phyloP scores from a whole-genome alignment of 2,329 filamentous ascomycete genomes.

The Ilyonectria sp. region DNA sequence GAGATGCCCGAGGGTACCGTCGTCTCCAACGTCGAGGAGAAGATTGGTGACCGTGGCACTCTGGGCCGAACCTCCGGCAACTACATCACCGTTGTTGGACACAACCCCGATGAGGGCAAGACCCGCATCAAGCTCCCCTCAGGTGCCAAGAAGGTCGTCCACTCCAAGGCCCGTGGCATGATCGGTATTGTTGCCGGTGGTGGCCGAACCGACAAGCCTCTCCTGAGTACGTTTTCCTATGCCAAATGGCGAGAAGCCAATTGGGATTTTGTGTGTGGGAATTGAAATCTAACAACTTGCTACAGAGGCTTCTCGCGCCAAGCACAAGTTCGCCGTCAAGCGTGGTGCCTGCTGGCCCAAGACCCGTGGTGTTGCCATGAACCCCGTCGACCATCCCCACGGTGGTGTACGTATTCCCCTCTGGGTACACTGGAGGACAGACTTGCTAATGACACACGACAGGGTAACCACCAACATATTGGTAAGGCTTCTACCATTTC shows the following conservation, averaged over 20 bases:
- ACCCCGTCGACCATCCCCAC: conserved; percentile 99
- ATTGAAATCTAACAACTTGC: conserved; percentile 56
- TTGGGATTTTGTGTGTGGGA: not conserved
- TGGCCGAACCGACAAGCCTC: conserved; percentile 99
- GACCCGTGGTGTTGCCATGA: conserved; percentile 99
- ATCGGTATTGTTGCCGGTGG: conserved; percentile 99
- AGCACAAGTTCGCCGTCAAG: conserved; percentile 99
- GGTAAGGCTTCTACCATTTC: conserved; percentile 99
- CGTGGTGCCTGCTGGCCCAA: conserved; percentile 99
- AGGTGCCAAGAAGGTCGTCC: conserved; percentile 98
- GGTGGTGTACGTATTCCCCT: conserved; percentile 77
- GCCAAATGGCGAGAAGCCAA: not conserved
- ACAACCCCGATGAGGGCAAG: conserved; percentile 99
- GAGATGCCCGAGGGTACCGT: conserved; percentile 99
- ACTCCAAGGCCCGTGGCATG: conserved; percentile 95
- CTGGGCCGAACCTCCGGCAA: conserved; percentile 98
- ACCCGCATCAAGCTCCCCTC: conserved; percentile 99
- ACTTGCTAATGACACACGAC: conserved; percentile 58
- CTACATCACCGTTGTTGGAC: conserved; percentile 98
- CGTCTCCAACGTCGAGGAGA: conserved; percentile 99
- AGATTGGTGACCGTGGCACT: conserved; percentile 95
- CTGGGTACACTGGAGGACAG: conserved; percentile 16
- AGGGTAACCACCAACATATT: conserved; percentile 99
- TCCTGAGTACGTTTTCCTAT: conserved; percentile 80
- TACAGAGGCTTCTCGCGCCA: conserved; percentile 97